A percentile compares a stretch with the other conserved stretches of the same genome.
Evolutionary conservation across 192 early-diverging fungal species (phyloP).

Genomic region (Coemansia reversa): DNA sequence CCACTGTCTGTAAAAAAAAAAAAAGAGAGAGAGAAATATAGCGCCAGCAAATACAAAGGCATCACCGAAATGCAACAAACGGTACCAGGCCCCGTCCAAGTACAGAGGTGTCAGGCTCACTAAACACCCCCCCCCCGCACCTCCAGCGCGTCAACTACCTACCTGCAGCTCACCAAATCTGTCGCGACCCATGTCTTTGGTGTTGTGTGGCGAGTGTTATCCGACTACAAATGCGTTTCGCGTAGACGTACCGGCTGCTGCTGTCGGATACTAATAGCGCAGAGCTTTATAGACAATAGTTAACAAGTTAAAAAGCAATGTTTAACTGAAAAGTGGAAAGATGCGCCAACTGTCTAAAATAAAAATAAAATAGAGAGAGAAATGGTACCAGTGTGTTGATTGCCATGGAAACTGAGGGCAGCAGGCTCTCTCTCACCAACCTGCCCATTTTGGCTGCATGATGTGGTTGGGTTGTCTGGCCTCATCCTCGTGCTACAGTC

Average conservation of each 20-base stretch:
- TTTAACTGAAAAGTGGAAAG: neutral
- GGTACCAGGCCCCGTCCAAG: neutral
- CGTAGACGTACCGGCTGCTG: neutral
- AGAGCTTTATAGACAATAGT: neutral
- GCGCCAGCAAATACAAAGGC: neutral
- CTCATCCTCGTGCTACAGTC: no score
- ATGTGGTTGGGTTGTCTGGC: neutral
- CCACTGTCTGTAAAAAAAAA: no score
- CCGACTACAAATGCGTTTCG: neutral
- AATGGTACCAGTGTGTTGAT: neutral
- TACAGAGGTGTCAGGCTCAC: neutral
- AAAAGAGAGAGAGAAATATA: neutral
- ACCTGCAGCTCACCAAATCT: constrained; percentile 53
- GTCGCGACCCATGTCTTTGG: constrained; percentile 48
- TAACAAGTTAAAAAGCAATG: neutral
- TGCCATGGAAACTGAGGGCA: neutral
- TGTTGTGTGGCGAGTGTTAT: neutral
- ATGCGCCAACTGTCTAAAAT: neutral
- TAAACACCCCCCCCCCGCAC: neutral
- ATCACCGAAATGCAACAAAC: neutral
- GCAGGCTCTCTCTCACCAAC: no score
- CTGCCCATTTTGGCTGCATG: neutral
- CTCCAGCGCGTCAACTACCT: constrained; percentile 7
- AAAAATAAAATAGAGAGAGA: neutral
- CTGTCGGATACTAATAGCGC: neutral